phyloP scores from a whole-genome alignment of 768 basidiomycete species.

The Boletus vermiculosoides region DNA sequence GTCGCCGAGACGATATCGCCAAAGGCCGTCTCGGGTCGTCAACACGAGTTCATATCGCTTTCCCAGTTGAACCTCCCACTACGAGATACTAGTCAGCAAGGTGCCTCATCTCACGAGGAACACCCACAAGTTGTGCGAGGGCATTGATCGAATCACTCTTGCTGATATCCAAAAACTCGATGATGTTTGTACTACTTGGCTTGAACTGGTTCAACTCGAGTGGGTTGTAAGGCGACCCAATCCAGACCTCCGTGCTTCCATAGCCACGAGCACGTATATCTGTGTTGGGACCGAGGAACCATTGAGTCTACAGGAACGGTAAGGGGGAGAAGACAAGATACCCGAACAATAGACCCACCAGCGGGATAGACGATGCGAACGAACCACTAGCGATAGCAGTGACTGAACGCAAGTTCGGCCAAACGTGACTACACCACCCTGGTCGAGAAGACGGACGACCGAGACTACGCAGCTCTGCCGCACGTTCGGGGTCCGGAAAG shows the following conservation, averaged over 20 bases:
- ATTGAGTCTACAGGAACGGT: slow-evolving; percentile 5
- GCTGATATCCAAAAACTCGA: slow-evolving; percentile 17
- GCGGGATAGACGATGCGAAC: slow-evolving; percentile 9
- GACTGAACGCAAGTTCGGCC: slow-evolving; percentile 14
- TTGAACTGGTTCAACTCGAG: slow-evolving; percentile 11
- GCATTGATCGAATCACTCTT: background rate
- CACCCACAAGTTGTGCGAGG: slow-evolving; percentile 5
- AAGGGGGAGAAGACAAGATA: background rate
- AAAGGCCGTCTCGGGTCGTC: slow-evolving; percentile 19
- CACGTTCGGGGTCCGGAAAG: slow-evolving; percentile 3
- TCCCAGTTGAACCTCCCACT: slow-evolving; percentile 21
- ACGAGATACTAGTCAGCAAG: background rate
- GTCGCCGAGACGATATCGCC: slow-evolving; percentile 25
- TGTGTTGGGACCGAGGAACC: slow-evolving; percentile 10
- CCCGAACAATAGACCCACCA: slow-evolving; percentile 1
- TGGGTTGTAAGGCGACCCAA: slow-evolving; percentile 9
- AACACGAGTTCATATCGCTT: slow-evolving; percentile 19
- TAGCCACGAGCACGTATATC: background rate
- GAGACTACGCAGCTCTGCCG: slow-evolving; percentile 10
- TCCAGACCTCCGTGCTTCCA: slow-evolving; percentile 5
- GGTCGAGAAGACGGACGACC: slow-evolving; percentile 14
- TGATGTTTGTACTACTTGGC: background rate
- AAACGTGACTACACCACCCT: slow-evolving; percentile 13
- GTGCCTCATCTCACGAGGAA: background rate
- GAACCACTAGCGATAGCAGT: slow-evolving; percentile 8